Percentiles rank a stretch among this genome's conserved stretches.
phyloP scores from a whole-genome alignment of 2,329 filamentous ascomycete species.

The Monosporascus sp. region DNA sequence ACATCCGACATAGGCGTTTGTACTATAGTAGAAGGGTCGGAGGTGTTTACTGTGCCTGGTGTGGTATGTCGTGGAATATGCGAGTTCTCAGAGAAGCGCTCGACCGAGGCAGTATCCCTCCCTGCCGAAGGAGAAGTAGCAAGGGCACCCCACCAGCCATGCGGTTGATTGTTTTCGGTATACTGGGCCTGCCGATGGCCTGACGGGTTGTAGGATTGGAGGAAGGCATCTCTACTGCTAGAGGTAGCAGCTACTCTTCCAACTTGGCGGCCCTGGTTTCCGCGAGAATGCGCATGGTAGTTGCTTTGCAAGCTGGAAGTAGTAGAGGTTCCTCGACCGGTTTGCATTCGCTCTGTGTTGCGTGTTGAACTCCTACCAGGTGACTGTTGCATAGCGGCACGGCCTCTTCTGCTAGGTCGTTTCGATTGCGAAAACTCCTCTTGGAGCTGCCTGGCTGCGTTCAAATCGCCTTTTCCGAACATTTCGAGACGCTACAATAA shows the following conservation, averaged over 20 bases:
- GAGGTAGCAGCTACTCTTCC: not conserved
- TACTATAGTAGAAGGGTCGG: not conserved
- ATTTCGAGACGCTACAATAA: slow-evolving; percentile 1
- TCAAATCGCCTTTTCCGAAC: slow-evolving; percentile 6
- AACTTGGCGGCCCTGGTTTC: not conserved
- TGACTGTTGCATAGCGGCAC: not conserved
- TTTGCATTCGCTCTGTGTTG: not conserved
- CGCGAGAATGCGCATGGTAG: not conserved
- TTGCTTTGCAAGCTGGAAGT: not conserved
- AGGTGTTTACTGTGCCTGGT: not conserved
- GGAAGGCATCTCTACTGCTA: not conserved
- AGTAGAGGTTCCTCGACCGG: not conserved
- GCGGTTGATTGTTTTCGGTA: too few relatives aligned
- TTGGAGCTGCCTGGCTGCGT: slow-evolving; percentile 7
- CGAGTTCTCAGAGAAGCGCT: not conserved
- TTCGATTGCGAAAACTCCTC: slow-evolving; percentile 3
- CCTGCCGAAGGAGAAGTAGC: too few relatives aligned
- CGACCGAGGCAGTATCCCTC: not conserved
- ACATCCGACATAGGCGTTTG: not conserved
- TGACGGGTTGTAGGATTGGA: too few relatives aligned
- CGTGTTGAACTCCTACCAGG: too few relatives aligned
- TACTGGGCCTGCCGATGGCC: too few relatives aligned
- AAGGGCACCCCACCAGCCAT: too few relatives aligned
- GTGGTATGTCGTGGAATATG: not conserved
- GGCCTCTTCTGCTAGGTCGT: slow-evolving; percentile 1